Evolutionary conservation across 106 monocot genomes (phyloP).

Genomic region (Triglochin maritima): DNA sequence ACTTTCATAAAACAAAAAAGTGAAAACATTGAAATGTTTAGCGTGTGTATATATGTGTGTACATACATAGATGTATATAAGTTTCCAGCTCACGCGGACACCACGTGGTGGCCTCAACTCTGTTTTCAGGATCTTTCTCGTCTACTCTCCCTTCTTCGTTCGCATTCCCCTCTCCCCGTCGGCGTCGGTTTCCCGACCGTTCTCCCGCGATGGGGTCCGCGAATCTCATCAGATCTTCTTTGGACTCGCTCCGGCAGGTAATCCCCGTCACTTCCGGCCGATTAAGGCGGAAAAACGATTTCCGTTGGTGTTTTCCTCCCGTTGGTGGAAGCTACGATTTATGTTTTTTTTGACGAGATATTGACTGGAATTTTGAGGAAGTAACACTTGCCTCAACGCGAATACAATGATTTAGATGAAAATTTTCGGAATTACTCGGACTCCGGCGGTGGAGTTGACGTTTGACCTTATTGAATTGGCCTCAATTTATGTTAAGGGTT

Average conservation of each 20-base stretch:
- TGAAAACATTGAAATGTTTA: too few relatives aligned
- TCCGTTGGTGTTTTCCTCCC: neutral
- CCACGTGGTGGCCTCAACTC: too few relatives aligned
- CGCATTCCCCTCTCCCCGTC: too few relatives aligned
- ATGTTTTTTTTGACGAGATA: neutral
- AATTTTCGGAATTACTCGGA: neutral
- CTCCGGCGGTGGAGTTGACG: neutral
- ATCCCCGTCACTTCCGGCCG: neutral
- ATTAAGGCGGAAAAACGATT: neutral
- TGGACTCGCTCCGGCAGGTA: conserved; percentile 90
- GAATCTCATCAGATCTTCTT: conserved; percentile 60
- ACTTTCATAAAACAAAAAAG: too few relatives aligned
- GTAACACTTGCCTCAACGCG: neutral
- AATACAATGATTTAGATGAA: neutral
- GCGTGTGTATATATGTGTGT: too few relatives aligned
- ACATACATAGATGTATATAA: too few relatives aligned
- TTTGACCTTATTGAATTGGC: too few relatives aligned
- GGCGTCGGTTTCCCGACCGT: too few relatives aligned
- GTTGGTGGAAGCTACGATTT: neutral
- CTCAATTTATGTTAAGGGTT: too few relatives aligned
- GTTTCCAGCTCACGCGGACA: too few relatives aligned
- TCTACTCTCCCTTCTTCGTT: too few relatives aligned
- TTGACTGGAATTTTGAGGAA: neutral
- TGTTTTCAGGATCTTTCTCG: too few relatives aligned
- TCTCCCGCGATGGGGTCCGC: conserved; percentile 45